Evolutionary conservation across 106 monocot genomes (phyloP).

Genomic region (Acorus calamus): DNA sequence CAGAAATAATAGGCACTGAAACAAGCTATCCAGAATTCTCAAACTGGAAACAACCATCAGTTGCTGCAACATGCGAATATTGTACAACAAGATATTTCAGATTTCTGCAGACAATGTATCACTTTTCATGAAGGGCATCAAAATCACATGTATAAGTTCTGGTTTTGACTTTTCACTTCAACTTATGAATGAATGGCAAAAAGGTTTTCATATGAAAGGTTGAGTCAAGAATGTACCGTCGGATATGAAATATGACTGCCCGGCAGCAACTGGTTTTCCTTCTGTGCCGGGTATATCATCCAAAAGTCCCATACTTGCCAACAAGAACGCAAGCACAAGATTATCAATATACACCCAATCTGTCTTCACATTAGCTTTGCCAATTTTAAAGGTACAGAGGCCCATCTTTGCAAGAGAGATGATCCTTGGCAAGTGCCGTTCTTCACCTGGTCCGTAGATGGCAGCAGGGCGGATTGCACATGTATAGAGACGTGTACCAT

Average conservation of each 20-base stretch:
- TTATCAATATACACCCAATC: conserved; percentile 97
- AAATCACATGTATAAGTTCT: too few species aligned
- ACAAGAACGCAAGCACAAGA: conserved; percentile 80
- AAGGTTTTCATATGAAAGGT: neutral
- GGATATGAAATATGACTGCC: conserved; percentile 89
- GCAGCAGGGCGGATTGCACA: conserved; percentile 94
- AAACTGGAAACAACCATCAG: too few species aligned
- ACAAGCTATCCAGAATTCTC: too few species aligned
- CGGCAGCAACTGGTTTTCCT: conserved; percentile 76
- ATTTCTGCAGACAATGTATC: too few species aligned
- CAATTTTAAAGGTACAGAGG: conserved; percentile 63
- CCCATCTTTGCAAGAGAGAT: conserved; percentile 75
- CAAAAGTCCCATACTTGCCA: conserved; percentile 89
- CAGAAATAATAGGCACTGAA: too few species aligned
- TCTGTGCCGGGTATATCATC: conserved; percentile 71
- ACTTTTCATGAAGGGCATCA: too few species aligned
- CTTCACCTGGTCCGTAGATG: conserved; percentile 96
- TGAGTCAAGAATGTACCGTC: conserved; percentile 48
- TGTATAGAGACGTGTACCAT: conserved; percentile 55
- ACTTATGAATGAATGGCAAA: too few species aligned
- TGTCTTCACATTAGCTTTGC: conserved; percentile 54
- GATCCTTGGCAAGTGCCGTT: conserved; percentile 90
- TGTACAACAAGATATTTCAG: too few species aligned
- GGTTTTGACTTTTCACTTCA: too few species aligned
- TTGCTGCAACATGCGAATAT: too few species aligned